phyloP scores from a whole-genome alignment of 2,329 filamentous ascomycete genomes.

The Monilinia fructicola region DNA sequence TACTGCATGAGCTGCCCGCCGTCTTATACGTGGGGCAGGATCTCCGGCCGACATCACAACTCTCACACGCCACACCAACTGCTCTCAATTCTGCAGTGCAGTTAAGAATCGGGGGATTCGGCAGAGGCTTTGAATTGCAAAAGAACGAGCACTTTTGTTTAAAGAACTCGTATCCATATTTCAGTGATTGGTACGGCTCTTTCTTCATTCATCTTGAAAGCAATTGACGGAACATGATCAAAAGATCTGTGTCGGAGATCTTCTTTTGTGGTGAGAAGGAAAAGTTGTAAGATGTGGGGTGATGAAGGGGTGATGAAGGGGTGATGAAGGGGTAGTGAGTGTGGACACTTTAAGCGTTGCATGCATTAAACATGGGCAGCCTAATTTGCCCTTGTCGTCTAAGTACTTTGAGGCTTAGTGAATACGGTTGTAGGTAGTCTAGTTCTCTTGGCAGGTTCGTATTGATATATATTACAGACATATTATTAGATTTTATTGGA shows the following conservation, averaged over 20 bases:
- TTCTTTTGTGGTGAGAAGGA: neutral
- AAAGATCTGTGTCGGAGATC: neutral
- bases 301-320: neutral
- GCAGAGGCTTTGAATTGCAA: neutral
- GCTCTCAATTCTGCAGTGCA: neutral
- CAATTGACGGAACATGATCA: too few relatives aligned
- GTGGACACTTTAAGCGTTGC: neutral
- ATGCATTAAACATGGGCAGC: neutral
- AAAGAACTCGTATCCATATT: neutral
- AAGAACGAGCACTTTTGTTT: neutral
- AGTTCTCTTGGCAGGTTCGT: too few relatives aligned
- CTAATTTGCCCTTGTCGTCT: neutral
- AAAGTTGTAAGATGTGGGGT: neutral
- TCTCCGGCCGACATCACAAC: slow-evolving; percentile 16
- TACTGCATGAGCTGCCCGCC: slow-evolving; percentile 38
- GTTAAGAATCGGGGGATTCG: neutral
- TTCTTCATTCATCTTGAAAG: neutral
- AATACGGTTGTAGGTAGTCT: too few relatives aligned
- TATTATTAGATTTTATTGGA: too few relatives aligned
- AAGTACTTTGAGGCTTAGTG: too few relatives aligned
- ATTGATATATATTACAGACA: too few relatives aligned
- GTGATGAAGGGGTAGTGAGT: neutral
- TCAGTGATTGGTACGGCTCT: neutral
- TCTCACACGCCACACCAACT: neutral
- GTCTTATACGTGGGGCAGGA: slow-evolving; percentile 11